A percentile compares a stretch with the other conserved stretches of the same genome.
These are phyloP conservation scores for Polyporus arcularius DNA, from an alignment of 768 basidiomycete genomes.

Conservation along the genomic window DNA sequence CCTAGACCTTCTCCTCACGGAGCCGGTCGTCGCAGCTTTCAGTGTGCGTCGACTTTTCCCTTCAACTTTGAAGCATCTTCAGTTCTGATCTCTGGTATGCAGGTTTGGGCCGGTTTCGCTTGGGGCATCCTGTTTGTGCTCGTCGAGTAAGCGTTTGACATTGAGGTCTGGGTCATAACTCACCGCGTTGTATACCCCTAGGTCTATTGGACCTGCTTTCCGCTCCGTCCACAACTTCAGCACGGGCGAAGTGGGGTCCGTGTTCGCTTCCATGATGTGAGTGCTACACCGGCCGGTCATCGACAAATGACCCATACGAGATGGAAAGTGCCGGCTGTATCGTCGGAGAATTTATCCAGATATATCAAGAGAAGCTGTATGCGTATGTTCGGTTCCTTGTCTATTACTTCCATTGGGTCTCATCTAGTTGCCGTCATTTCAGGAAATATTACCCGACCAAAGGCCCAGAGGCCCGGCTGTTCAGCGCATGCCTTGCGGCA, in stretches of 20 bases:
- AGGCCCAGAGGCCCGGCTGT: conserved; percentile 63
- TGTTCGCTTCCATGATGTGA: conserved; percentile 60
- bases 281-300: conserved; percentile 12
- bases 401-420: neutral
- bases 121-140: conserved; percentile 79
- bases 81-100: neutral
- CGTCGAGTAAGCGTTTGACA: conserved; percentile 40
- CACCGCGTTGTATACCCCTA: too few species aligned
- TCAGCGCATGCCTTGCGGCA: conserved; percentile 54
- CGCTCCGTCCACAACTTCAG: conserved; percentile 57
- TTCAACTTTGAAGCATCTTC: neutral
- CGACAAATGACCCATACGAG: too few species aligned
- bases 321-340: conserved; percentile 50
- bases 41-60: conserved; percentile 47
- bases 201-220: conserved; percentile 58
- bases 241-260: conserved; percentile 57
- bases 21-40: conserved; percentile 74
- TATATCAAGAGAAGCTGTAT: conserved; percentile 34
- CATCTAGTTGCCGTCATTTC: neutral
- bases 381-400: conserved; percentile 9
- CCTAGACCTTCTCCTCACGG: conserved; percentile 65
- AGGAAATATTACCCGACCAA: conserved; percentile 28
- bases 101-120: conserved; percentile 71
- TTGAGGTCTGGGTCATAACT: too few species aligned
- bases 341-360: conserved; percentile 30